These are phyloP conservation scores for Colletotrichum filicis DNA, from an alignment of 2,329 filamentous ascomycete species.

Conservation along the genomic window DNA sequence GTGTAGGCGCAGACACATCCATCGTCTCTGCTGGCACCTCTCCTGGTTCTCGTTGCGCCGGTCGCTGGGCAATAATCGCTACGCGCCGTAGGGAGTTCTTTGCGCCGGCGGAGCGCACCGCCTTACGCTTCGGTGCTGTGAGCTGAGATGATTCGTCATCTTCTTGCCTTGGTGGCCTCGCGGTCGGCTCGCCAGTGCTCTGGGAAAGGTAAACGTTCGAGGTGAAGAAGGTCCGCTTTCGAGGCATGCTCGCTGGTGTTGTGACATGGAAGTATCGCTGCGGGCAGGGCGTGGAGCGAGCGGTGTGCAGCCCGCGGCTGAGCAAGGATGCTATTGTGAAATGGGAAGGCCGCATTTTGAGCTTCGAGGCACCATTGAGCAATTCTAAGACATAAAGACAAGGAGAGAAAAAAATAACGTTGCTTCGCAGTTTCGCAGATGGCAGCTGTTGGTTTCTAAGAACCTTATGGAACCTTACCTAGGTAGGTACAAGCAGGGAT, in stretches of 20 bases:
- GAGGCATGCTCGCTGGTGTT: slow-evolving; percentile 55
- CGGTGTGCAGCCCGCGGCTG: slow-evolving; percentile 29
- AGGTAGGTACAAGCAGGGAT: background rate
- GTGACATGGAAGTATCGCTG: slow-evolving; percentile 59
- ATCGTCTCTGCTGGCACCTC: slow-evolving; percentile 49
- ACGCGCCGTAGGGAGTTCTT: slow-evolving; percentile 86
- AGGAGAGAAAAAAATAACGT: background rate
- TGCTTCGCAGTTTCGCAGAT: background rate
- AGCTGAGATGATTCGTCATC: slow-evolving; percentile 4
- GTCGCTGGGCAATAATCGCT: slow-evolving; percentile 83
- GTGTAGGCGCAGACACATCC: slow-evolving; percentile 52
- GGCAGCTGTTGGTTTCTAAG: background rate
- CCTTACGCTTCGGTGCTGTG: slow-evolving; percentile 54
- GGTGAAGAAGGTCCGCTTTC: slow-evolving; percentile 73
- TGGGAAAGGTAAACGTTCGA: slow-evolving; percentile 68
- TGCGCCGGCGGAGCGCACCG: slow-evolving; percentile 55
- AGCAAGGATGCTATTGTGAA: slow-evolving; percentile 25
- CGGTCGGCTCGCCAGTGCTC: slow-evolving; percentile 45
- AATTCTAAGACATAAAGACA: background rate
- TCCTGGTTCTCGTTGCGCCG: slow-evolving; percentile 50
- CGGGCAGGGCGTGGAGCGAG: slow-evolving; percentile 28
- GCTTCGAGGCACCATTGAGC: slow-evolving; percentile 18
- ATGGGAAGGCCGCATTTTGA: slow-evolving; percentile 30
- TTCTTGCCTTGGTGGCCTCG: slow-evolving; percentile 24
- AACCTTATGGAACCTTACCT: background rate